Evolutionary conservation across 805 yeast genomes (phyloP).

Genomic region (Helenozyma rhizophorensis): DNA sequence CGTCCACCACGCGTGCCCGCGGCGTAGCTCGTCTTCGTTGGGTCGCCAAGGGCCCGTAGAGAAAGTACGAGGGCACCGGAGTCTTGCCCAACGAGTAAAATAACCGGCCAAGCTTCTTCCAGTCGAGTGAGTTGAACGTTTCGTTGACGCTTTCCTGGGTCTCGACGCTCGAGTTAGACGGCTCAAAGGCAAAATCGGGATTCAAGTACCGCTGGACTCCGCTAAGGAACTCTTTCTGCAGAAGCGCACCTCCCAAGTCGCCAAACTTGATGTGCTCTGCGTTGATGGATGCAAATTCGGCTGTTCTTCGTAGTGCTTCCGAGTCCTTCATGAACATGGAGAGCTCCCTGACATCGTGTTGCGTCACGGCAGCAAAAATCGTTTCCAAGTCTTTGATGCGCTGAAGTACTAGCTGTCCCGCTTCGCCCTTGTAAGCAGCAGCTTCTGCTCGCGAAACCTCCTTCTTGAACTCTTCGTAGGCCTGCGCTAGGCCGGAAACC

Average conservation of each 20-base stretch:
- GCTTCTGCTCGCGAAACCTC: conserved; percentile 36
- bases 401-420: conserved; percentile 43
- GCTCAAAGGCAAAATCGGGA: conserved; percentile 9
- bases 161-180: not conserved
- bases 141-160: conserved; percentile 1
- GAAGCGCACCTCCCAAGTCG: conserved; percentile 46
- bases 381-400: conserved; percentile 44
- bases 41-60: conserved; percentile 67
- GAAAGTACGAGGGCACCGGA: conserved; percentile 52
- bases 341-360: conserved; percentile 29
- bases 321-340: conserved; percentile 50
- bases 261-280: conserved; percentile 60
- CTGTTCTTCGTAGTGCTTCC: conserved; percentile 54
- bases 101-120: conserved; percentile 56
- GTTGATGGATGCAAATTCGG: conserved; percentile 60
- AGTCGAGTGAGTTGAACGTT: conserved; percentile 46
- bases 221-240: conserved; percentile 43
- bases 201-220: conserved; percentile 32
- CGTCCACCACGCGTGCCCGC: conserved; percentile 34
- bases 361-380: conserved; percentile 41
- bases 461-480: conserved; percentile 26
- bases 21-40: conserved; percentile 45
- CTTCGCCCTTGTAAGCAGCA: conserved; percentile 55
- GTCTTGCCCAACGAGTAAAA: conserved; percentile 43
- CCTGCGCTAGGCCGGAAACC: conserved; percentile 10